Evolutionary conservation across 2,329 filamentous ascomycete species (phyloP), one percentile per base, ranked within the genome.

Genomic region (Pyrenochaeta sp.): DNA sequence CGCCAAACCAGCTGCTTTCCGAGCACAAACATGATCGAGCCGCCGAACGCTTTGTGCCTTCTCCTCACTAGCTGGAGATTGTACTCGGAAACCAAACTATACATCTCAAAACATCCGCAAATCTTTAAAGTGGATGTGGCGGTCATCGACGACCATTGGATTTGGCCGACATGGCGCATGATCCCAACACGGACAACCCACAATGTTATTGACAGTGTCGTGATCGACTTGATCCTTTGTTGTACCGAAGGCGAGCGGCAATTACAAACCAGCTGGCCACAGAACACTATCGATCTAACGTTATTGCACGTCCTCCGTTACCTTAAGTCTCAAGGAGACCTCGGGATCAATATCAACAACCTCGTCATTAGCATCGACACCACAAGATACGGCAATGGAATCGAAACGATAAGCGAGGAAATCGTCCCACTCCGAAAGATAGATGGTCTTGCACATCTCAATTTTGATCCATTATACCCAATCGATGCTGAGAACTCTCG

Each of bases 71-170:
- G 41, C 32, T 35, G 27, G 14, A 49, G 39, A 18, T 9, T 64
- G 1, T 49, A 55, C 17, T 27, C 40, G 2, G 58, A 56, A 35
- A 58, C 54, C 10, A 21, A 23, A 10, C 4, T 30, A 1, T 58
- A 53, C 21, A 32, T 58, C 4, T 41, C 43, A 18, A 56, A 49
- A 12, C 46, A 36, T 7, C 32, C 47, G 1, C 47, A 43, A n/a
- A 37, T 18, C 11, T 42, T 60, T 29, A 32, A 53, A 18, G 12
- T 62, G 7, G 59, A 64, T 20, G 14, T 64, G 6, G 49, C 52
- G 7, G 49, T 64, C 20, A 39, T 64, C 4, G 27, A 61, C 35
- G 39, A 54, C 12, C 42, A 59, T 44, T 64, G 59, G 59, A 52
- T 64, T 33, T 62, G 49, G 54, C 61, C 56, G 17, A 58, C 44